Percentiles rank a stretch among this genome's conserved stretches.
Conservation (phyloP, 352 stramenopile genomes). For the Globisporangium heterothallicum region DNA sequence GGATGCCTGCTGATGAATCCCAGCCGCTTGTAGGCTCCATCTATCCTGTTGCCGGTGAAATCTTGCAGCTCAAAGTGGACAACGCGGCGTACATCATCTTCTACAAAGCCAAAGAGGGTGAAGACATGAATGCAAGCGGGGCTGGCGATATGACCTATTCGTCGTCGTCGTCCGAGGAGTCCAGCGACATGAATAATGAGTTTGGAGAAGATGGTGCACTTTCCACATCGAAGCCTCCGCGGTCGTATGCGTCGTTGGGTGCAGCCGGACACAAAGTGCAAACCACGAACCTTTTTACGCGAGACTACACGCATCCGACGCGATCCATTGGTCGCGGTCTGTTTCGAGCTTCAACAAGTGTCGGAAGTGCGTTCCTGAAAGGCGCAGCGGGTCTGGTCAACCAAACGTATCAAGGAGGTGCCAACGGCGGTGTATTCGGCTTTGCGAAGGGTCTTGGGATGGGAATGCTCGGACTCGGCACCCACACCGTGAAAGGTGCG, state of each 20-base stretch:
- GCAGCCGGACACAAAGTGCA: constrained; percentile 83
- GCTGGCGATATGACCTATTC: constrained; percentile 31
- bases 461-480: constrained; percentile 79
- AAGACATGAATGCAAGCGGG: constrained; percentile 33
- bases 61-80: constrained; percentile 65
- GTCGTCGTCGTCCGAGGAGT: constrained; percentile 45
- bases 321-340: constrained; percentile 73
- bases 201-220: constrained; percentile 31
- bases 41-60: constrained; percentile 66
- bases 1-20: constrained; percentile 47
- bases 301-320: constrained; percentile 74
- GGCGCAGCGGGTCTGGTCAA: constrained; percentile 75
- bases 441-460: constrained; percentile 86
- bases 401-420: constrained; percentile 83
- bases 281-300: constrained; percentile 82
- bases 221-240: constrained; percentile 27
- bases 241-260: constrained; percentile 74
- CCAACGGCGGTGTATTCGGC: constrained; percentile 78
- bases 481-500: constrained; percentile 82
- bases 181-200: constrained; percentile 24
- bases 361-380: constrained; percentile 81
- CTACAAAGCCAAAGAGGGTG: constrained; percentile 54
- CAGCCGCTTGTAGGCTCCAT: constrained; percentile 62
- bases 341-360: constrained; percentile 81
- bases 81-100: constrained; percentile 86